These are phyloP conservation scores for Aurifilum marmelostoma DNA, from an alignment of 2,329 filamentous ascomycete species.

Conservation along the genomic window DNA sequence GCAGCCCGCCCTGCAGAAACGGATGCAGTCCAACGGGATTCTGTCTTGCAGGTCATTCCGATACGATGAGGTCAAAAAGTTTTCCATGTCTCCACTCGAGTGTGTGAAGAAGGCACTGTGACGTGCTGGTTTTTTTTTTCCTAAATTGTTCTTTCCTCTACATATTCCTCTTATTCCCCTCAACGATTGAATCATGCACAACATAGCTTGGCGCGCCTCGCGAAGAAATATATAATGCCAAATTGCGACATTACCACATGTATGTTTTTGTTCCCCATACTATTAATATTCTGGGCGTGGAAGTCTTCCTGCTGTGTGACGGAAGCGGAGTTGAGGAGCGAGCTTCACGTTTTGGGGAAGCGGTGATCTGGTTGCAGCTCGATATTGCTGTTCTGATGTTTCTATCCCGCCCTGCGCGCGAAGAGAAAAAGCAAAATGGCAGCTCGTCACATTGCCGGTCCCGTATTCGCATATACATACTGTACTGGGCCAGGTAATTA, in stretches of 20 bases:
- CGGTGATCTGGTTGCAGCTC: not conserved
- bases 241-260: not conserved
- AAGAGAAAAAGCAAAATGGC: not conserved
- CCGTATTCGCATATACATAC: not conserved
- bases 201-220: not conserved
- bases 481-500: not conserved
- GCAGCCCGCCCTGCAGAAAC: not conserved
- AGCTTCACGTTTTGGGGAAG: too few relatives aligned
- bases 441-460: not conserved
- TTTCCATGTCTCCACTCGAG: not conserved
- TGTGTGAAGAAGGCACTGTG: not conserved
- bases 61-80: slow-evolving; percentile 5
- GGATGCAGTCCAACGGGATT: slow-evolving; percentile 8
- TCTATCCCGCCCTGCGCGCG: not conserved
- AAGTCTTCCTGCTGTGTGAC: not conserved
- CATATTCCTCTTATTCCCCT: not conserved
- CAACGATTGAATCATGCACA: not conserved
- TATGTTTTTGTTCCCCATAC: too few relatives aligned
- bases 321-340: not conserved
- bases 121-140: not conserved
- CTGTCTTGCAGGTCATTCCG: not conserved
- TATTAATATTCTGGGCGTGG: too few relatives aligned
- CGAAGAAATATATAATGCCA: not conserved
- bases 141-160: too few relatives aligned
- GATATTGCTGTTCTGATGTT: not conserved